Evolutionary conservation across 441 rosid species (phyloP).

Genomic region (Syzygium syzygioides): DNA sequence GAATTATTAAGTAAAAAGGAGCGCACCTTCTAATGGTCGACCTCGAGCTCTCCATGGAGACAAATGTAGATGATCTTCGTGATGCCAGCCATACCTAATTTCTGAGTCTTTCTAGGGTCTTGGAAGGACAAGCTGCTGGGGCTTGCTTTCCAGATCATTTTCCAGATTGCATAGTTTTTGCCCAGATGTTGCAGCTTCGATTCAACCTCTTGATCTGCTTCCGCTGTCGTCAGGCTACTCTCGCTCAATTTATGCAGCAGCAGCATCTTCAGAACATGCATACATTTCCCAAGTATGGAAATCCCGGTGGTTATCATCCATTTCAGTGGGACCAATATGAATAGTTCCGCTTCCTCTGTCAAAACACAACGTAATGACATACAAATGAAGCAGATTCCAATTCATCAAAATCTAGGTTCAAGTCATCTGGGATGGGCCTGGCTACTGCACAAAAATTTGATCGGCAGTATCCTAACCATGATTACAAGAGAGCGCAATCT

Average conservation of each 20-base stretch:
- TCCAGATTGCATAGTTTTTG: too few relatives aligned
- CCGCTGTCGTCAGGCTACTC: too few relatives aligned
- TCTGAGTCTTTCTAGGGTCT: too few relatives aligned
- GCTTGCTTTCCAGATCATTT: too few relatives aligned
- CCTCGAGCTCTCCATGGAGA: too few relatives aligned
- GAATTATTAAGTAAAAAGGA: too few relatives aligned
- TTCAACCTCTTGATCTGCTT: too few relatives aligned
- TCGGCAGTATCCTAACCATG: constrained; percentile 51
- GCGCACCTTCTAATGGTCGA: too few relatives aligned
- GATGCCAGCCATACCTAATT: too few relatives aligned
- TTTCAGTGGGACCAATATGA: constrained; percentile 55
- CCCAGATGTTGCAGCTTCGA: too few relatives aligned
- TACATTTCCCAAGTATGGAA: constrained; percentile 51
- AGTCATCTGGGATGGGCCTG: constrained; percentile 49
- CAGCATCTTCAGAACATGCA: constrained; percentile 67
- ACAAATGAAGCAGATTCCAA: constrained; percentile 54
- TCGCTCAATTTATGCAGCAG: constrained; percentile 47
- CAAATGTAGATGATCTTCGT: too few relatives aligned
- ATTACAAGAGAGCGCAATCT: constrained; percentile 50
- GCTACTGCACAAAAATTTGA: constrained; percentile 58
- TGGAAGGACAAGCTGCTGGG: too few relatives aligned
- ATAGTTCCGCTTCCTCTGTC: constrained; percentile 42
- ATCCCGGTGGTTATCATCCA: constrained; percentile 39
- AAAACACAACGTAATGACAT: constrained; percentile 64
- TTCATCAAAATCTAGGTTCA: constrained; percentile 47